phyloP scores from a whole-genome alignment of 352 stramenopile species.

The Phytopythium oedochilum region DNA sequence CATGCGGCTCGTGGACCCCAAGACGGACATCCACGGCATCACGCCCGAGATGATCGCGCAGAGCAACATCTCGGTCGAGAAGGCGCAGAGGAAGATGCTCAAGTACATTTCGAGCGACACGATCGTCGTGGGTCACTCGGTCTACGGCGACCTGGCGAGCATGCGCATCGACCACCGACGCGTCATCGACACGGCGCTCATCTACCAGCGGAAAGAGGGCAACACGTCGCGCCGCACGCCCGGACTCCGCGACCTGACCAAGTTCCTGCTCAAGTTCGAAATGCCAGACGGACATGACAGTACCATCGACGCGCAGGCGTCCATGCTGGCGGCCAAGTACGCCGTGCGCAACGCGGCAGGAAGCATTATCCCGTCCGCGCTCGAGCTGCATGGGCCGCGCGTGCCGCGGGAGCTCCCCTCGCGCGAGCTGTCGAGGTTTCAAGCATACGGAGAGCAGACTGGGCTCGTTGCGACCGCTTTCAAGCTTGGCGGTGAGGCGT shows the following conservation, averaged over 20 bases:
- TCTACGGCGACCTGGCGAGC: constrained; percentile 69
- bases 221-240: constrained; percentile 35
- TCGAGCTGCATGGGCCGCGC: constrained; percentile 58
- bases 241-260: constrained; percentile 71
- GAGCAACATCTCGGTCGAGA: constrained; percentile 68
- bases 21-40: constrained; percentile 86
- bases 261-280: constrained; percentile 76
- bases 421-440: not conserved
- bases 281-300: constrained; percentile 85
- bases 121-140: constrained; percentile 80
- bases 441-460: constrained; percentile 25
- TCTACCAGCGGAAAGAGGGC: constrained; percentile 59
- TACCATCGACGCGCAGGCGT: constrained; percentile 81
- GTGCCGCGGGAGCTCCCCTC: constrained; percentile 2
- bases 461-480: constrained; percentile 45
- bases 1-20: constrained; percentile 58
- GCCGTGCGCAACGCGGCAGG: constrained; percentile 47
- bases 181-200: constrained; percentile 81
- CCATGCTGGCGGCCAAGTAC: constrained; percentile 85
- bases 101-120: constrained; percentile 82
- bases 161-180: constrained; percentile 71
- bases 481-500: constrained; percentile 10
- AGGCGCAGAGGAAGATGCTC: constrained; percentile 79
- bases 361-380: constrained; percentile 55
- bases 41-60: constrained; percentile 57